Evolutionary conservation across 2,329 filamentous ascomycete genomes (phyloP), one percentile per base, ranked within the genome.

Genomic region (Aspergillus aculeatinus): DNA sequence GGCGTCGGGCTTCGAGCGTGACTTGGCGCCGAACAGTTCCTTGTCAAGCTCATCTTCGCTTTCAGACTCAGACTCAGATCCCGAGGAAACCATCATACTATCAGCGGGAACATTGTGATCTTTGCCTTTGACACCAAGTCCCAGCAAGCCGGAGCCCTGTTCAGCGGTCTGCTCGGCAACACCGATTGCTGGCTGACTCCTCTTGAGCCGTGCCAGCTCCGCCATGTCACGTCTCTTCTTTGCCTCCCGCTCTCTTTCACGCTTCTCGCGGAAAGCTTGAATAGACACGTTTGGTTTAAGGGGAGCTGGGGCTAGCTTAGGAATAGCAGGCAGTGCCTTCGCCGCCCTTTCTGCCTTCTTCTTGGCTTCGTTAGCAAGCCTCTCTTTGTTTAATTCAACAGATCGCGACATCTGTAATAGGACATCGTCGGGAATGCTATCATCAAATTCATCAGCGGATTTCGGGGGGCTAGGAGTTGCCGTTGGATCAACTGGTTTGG

Each of bases 11-110:
- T 76, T 75, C 60, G 72, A 72, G n/a, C 66, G 70, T 23, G 69
- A 21, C 63, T 76, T 78, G 47, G 75, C 74, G 33, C 72, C 86
- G 65, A 88, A 88, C 2, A 92, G 84, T 12, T 90, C 89, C 44
- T 88, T 87, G 59, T 89, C 85, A 10, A 90, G 84, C 51, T 91
- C 88, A 62, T 91, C 89, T 62, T 94, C 91, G 12, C 87, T 89
- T 53, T 95, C 92, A 3, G 87, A 89, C 60, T 83, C 81, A 16
- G 88, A 90, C 59, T 89, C 88, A 25, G 77, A 79, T 4, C 74
- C 78, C 31, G 86, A 88, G 5, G 85, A 88, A 48, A 97, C 91
- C 92, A 98, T 96, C 74, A 98, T 92, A 65, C 94, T 92, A 64
- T 90, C 90, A 63, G 84, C 83, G 1, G 85, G 84, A 3, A 85